Base-by-base conservation (phyloP, 2,329 filamentous ascomycete genomes). In the Claviceps digitariae region DNA sequence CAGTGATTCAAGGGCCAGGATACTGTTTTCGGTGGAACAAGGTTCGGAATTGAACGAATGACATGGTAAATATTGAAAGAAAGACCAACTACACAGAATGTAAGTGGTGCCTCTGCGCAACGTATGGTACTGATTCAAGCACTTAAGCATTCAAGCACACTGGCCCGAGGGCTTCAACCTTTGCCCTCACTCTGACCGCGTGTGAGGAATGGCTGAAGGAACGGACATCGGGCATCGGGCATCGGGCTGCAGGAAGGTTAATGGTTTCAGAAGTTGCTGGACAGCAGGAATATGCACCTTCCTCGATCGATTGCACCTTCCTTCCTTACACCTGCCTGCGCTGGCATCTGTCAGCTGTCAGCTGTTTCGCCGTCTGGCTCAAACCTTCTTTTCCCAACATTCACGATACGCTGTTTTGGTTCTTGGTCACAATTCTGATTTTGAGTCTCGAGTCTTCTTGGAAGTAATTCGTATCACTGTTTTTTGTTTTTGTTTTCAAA, bases 401-500 rank as follows among this genome's bases (percentile, higher is more conserved):
- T 67, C 69, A 69, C 69, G 68, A 52, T 48, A 47, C 40, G 21
- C 41, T 61, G 60, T 59, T 66, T 52, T 47, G 46, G 38, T 25
- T 34, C 31, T 29, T 61, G 69, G 69, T 72, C 68, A 67, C 66
- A 67, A 20, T 29, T 45, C 25, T 29, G 31, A 27, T 52, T 38
- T 20, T 21, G 40, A 48, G 41, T 49, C 29, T 48, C 46, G 54
- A 29, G 31, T 70, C 69, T 74, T 57, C 57, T 59, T 74, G 72
- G 69, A 68, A 66, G 65, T 63, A 55, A 57, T 60, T 60, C 61
- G 58, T 59, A 60, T 64, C 27, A 36, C n/a, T 34, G 55, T 29
- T 59, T 57, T 55, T 62, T 67, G 66, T 63, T 68, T 67, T 60
- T 57, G 53, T 67, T 66, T 62, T 68, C 66, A 60, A 58, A 55